These are phyloP conservation scores for Ambrosia trifida DNA, from an alignment of 129 eudicot genomes.

Conservation along the genomic window DNA sequence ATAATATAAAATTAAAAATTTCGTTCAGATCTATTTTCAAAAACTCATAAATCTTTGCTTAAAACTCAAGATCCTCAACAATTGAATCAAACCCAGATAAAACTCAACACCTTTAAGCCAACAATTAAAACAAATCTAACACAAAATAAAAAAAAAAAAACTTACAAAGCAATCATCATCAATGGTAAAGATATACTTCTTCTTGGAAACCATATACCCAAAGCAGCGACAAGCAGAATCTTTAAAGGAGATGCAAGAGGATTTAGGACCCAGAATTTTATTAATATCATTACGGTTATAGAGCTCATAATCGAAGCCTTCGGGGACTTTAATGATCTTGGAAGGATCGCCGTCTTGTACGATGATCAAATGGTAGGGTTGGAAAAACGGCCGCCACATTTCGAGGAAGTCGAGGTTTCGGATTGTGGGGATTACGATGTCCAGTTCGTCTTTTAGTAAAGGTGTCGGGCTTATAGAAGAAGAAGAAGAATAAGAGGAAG, in stretches of 20 bases:
- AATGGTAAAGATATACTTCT: conserved; percentile 9
- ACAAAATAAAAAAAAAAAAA: neutral
- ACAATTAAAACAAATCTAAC: neutral
- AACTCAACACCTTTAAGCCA: neutral
- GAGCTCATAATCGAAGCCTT: conserved; percentile 57
- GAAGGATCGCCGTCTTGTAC: conserved; percentile 56
- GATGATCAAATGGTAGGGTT: conserved; percentile 47
- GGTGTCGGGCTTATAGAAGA: neutral
- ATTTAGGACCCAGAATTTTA: conserved; percentile 48
- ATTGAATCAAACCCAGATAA: neutral
- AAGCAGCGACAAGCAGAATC: conserved; percentile 12
- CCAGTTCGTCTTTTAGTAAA: neutral
- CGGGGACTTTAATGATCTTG: conserved; percentile 42
- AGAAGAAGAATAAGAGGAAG: conserved; percentile 1
- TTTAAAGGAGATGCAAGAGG: conserved; percentile 7
- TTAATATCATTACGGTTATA: conserved; percentile 57
- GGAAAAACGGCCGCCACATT: conserved; percentile 55
- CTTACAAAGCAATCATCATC: conserved; percentile 17
- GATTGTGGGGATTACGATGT: conserved; percentile 5
- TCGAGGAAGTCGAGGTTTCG: conserved; percentile 23
- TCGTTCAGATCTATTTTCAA: neutral
- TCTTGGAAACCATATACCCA: conserved; percentile 2
- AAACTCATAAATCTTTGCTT: neutral
- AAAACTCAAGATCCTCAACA: neutral
- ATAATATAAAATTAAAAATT: neutral